Evolutionary conservation across 2,329 filamentous ascomycete species (phyloP).

Genomic region (Beauveria medogensis): DNA sequence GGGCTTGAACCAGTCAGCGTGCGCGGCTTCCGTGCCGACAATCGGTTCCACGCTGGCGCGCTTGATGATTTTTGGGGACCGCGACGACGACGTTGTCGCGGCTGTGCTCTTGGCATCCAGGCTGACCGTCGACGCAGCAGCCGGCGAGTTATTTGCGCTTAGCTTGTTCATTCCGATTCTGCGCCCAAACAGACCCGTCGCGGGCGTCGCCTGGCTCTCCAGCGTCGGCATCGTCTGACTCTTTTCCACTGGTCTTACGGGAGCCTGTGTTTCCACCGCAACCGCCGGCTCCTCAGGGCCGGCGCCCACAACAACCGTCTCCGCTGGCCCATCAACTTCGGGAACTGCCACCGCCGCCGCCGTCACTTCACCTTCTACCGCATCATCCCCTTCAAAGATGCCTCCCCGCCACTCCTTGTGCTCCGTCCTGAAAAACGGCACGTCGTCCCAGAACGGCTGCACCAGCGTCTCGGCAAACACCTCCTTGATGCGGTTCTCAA

Average conservation of each 20-base stretch:
- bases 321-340: neutral
- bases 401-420: constrained; percentile 76
- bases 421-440: constrained; percentile 79
- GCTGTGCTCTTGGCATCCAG: constrained; percentile 37
- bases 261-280: constrained; percentile 25
- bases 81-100: constrained; percentile 24
- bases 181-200: constrained; percentile 42
- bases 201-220: constrained; percentile 26
- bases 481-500: constrained; percentile 91
- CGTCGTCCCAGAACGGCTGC: constrained; percentile 90
- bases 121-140: constrained; percentile 39
- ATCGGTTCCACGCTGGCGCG: constrained; percentile 51
- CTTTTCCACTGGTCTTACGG: constrained; percentile 45
- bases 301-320: neutral
- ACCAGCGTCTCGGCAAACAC: constrained; percentile 89
- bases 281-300: neutral
- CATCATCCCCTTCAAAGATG: constrained; percentile 58
- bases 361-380: constrained; percentile 22
- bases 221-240: constrained; percentile 41
- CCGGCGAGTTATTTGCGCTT: constrained; percentile 18
- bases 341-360: neutral
- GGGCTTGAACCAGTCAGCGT: constrained; percentile 55
- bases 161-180: constrained; percentile 34
- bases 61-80: constrained; percentile 28
- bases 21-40: constrained; percentile 58